Evolutionary conservation across 2,329 filamentous ascomycete genomes (phyloP).

Genomic region (Claviceps sp.): DNA sequence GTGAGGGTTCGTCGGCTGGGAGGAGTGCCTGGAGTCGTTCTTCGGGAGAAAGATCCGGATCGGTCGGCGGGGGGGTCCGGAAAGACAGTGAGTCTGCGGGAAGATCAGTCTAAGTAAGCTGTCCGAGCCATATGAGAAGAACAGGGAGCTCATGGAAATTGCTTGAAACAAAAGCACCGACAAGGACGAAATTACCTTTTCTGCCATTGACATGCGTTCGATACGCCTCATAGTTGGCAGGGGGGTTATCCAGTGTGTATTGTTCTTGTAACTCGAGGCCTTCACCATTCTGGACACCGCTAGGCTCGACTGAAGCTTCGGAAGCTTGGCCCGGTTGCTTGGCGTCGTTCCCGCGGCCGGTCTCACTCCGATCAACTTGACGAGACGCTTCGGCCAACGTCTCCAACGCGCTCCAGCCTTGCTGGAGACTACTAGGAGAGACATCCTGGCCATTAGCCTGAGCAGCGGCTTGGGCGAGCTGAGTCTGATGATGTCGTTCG

Average conservation of each 20-base stretch:
- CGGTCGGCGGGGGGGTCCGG: slow-evolving; percentile 14
- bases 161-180: slow-evolving; percentile 7
- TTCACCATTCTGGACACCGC: slow-evolving; percentile 16
- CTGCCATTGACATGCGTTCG: slow-evolving; percentile 12
- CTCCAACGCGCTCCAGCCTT: slow-evolving; percentile 68
- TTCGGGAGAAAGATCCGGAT: slow-evolving; percentile 28
- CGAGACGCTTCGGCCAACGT: slow-evolving; percentile 80
- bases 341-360: slow-evolving; percentile 35
- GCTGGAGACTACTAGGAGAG: slow-evolving; percentile 25
- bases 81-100: slow-evolving; percentile 7
- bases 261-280: slow-evolving; percentile 45
- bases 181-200: slow-evolving; percentile 10
- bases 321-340: slow-evolving; percentile 16
- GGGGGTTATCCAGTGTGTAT: slow-evolving; percentile 43
- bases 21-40: slow-evolving; percentile 36
- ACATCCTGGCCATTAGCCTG: slow-evolving; percentile 17
- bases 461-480: slow-evolving; percentile 2
- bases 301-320: slow-evolving; percentile 13
- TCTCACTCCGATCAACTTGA: slow-evolving; percentile 56
- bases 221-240: slow-evolving; percentile 31
- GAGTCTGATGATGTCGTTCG: slow-evolving; percentile 14
- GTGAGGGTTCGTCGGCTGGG: slow-evolving; percentile 21
- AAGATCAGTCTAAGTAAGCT: neutral
- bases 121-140: neutral
- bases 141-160: neutral